These are phyloP conservation scores for Lojkania enalia DNA, from an alignment of 2,329 filamentous ascomycete genomes.

Conservation along the genomic window DNA sequence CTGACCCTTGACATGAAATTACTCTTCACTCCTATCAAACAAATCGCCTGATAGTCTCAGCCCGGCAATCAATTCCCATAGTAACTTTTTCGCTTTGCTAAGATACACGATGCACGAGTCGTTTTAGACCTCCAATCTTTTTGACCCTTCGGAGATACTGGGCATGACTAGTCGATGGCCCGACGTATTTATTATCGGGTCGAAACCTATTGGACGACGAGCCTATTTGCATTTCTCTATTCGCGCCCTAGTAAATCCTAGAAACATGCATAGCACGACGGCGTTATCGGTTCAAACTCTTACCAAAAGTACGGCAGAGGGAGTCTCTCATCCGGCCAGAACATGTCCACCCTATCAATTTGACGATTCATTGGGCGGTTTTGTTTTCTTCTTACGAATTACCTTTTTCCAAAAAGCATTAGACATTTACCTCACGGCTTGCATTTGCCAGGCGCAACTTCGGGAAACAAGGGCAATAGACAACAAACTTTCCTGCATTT, in stretches of 20 bases:
- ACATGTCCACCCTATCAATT: conserved; percentile 3
- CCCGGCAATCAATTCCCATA: too few relatives aligned
- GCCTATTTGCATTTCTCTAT: conserved; percentile 9
- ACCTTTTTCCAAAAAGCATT: conserved; percentile 39
- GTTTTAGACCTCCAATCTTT: conserved; percentile 14
- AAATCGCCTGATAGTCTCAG: too few relatives aligned
- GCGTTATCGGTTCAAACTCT: conserved; percentile 28
- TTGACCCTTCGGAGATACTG: conserved; percentile 15
- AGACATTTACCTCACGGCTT: conserved; percentile 37
- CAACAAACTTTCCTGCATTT: conserved; percentile 8
- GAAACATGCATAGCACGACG: conserved; percentile 32
- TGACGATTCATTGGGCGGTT: conserved; percentile 26
- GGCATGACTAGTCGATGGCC: too few relatives aligned
- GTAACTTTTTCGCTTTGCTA: neutral
- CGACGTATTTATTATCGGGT: too few relatives aligned
- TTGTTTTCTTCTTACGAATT: conserved; percentile 23
- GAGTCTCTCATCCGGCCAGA: conserved; percentile 5
- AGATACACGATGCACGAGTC: conserved; percentile 12
- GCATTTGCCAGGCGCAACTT: conserved; percentile 39
- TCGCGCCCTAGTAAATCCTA: neutral
- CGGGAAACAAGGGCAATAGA: neutral
- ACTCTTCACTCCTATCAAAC: conserved; percentile 66
- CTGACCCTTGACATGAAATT: conserved; percentile 72
- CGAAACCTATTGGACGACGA: too few relatives aligned
- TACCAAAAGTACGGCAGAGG: neutral